Evolutionary conservation across 2,329 filamentous ascomycete species (phyloP), one percentile per base, ranked within the genome.

Genomic region (Aspergillus fumigatus): DNA sequence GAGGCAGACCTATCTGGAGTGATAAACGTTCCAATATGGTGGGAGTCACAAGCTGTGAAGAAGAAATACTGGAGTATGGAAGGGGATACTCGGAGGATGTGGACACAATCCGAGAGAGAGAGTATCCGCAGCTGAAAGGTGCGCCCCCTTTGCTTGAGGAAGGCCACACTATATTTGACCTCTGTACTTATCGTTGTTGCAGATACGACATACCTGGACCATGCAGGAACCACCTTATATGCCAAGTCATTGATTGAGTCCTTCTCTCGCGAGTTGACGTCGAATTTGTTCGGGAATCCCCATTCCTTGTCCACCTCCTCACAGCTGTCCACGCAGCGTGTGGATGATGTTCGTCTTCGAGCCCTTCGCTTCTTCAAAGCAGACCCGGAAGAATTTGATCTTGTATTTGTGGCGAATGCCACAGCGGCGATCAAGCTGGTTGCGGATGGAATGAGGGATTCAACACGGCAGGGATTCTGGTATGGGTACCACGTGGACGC

Each of bases 371-470:
- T 95, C 66, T 92, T 97, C 75, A 86, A 88, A 47, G 92, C 92
- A 2, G 86, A 92, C 61, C 89, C 92, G 2, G 81, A 85, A 9
- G 80, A 89, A 1, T 97, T 94, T 64, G 92, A 97, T 65, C 75
- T 97, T 2, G 84, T 97, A 1, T 97, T 97, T 70, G 90, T 95
- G 26, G 86, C 91, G 38, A 97, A 97, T 73, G 89, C 93, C 21
- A 97, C 93, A 0, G 91, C 92, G 3, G 92, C 87, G 6, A 88
- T 96, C 66, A 97, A 97, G 73, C 76, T 97, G 10, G 88, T 96
- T 2, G 82, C 84, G 52, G 94, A 97, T 55, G 86, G 86, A 4
- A 82, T 97, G 65, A 80, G 89, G 53, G 84, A 87, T 57, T 77
- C 80, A 48, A 80, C 85, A 8, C 73, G 65, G 8, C 61, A 77